A percentile compares a stretch with the other conserved stretches of the same genome.
Conservation (phyloP, 1,284 basidiomycete species). For the Boletellus dicymbophilus region DNA sequence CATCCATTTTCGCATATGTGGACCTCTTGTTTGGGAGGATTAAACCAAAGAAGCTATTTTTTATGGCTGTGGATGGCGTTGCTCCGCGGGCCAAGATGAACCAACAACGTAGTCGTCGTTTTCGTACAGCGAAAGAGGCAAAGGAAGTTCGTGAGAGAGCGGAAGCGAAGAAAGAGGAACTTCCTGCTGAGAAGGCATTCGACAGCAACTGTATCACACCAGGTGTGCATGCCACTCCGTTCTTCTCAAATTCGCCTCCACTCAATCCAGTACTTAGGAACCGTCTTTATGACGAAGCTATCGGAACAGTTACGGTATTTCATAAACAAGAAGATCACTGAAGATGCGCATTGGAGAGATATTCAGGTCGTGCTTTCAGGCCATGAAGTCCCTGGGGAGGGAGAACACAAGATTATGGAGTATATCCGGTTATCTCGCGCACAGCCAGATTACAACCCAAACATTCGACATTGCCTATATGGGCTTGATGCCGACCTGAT, state of each 20-base stretch:
- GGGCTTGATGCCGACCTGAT: conserved; percentile 98
- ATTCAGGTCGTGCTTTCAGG: conserved; percentile 95
- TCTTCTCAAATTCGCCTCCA: neutral
- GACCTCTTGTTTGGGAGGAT: conserved; percentile 98
- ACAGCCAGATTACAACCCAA: conserved; percentile 93
- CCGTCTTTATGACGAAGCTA: conserved; percentile 91
- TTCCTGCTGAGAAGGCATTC: conserved; percentile 94
- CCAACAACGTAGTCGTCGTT: conserved; percentile 93
- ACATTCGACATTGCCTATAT: conserved; percentile 95
- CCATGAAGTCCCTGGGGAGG: conserved; percentile 99
- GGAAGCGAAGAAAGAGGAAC: conserved; percentile 83
- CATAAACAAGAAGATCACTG: conserved; percentile 95
- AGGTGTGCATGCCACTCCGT: conserved; percentile 50
- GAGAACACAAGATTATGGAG: conserved; percentile 99
- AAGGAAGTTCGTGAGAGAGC: conserved; percentile 89
- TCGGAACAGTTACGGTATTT: conserved; percentile 95
- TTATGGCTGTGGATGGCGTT: conserved; percentile 98
- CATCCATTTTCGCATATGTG: conserved; percentile 96
- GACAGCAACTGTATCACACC: conserved; percentile 99
- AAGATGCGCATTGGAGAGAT: conserved; percentile 92
- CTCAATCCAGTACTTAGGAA: conserved; percentile 52
- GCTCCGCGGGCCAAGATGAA: conserved; percentile 99
- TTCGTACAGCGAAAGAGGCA: conserved; percentile 93
- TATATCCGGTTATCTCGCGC: conserved; percentile 95
- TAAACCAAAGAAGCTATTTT: conserved; percentile 95